Evolutionary conservation across 805 yeast species (phyloP).

Genomic region (Candida methanosorbosa): DNA sequence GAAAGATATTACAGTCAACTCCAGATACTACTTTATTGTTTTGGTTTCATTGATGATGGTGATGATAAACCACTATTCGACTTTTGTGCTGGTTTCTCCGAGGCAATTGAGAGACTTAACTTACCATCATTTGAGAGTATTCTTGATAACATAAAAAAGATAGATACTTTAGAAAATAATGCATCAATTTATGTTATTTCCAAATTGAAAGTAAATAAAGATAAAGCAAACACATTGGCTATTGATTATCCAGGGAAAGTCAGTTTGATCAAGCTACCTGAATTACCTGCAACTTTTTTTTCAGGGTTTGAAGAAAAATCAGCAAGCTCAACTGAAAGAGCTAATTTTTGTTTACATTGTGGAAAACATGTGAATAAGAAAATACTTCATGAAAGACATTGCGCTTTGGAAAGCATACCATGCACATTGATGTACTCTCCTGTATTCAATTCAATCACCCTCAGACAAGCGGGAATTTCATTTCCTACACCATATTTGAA

Average conservation of each 20-base stretch:
- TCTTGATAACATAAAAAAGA: not conserved
- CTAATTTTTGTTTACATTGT: slow-evolving; percentile 5
- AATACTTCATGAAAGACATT: too few species aligned
- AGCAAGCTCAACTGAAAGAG: not conserved
- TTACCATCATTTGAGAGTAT: not conserved
- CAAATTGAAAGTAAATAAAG: not conserved
- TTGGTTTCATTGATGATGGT: not conserved
- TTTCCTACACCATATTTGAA: slow-evolving; percentile 49
- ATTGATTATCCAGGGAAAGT: slow-evolving; percentile 48
- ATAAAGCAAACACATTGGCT: not conserved
- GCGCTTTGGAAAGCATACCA: too few species aligned
- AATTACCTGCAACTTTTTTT: slow-evolving; percentile 3
- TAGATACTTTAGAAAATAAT: slow-evolving; percentile 20
- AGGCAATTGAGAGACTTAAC: not conserved
- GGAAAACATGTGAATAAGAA: slow-evolving; percentile 1
- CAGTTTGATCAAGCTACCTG: slow-evolving; percentile 44
- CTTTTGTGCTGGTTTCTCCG: not conserved
- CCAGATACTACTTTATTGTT: not conserved
- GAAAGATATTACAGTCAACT: slow-evolving; percentile 22
- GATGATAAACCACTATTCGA: too few species aligned
- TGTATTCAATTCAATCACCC: not conserved
- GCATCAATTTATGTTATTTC: slow-evolving; percentile 14
- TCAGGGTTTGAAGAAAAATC: not conserved
- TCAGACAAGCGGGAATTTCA: not conserved
- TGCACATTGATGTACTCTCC: not conserved